These are phyloP conservation scores for Hagleromyces aurorensis DNA, from an alignment of 805 yeast genomes.

Conservation along the genomic window DNA sequence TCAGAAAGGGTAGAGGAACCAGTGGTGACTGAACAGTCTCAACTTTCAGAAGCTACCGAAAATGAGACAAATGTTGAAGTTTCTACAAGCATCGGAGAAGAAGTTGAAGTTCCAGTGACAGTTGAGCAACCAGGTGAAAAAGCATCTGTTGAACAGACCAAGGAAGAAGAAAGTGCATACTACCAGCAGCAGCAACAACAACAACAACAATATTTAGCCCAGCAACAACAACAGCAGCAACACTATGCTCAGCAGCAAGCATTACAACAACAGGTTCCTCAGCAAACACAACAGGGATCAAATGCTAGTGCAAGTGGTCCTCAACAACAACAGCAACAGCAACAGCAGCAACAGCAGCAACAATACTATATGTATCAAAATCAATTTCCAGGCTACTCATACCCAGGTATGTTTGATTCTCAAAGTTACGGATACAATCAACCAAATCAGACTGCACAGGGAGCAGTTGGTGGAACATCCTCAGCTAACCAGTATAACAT, in stretches of 20 bases:
- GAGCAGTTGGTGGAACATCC: constrained; percentile 10
- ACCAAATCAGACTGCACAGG: constrained; percentile 11
- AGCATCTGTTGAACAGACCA: constrained; percentile 6
- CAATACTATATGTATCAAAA: constrained; percentile 33
- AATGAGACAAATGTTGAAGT: constrained; percentile 6
- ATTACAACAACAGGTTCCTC: constrained; percentile 25
- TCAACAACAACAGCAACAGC: constrained; percentile 31
- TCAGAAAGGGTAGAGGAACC: constrained; percentile 3
- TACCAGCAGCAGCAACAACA: constrained; percentile 13
- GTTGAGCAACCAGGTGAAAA: constrained; percentile 6
- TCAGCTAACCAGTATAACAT: constrained; percentile 16
- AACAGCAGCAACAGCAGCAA: constrained; percentile 32
- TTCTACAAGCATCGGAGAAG: constrained; percentile 12
- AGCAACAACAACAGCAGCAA: constrained; percentile 22
- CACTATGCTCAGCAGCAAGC: constrained; percentile 26
- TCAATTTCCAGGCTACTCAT: constrained; percentile 32
- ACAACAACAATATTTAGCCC: constrained; percentile 11
- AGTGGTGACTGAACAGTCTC: constrained; percentile 4
- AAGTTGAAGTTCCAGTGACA: constrained; percentile 7
- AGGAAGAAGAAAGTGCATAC: constrained; percentile 13
- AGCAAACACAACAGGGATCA: constrained; percentile 9
- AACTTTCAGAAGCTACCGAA: constrained; percentile 3
- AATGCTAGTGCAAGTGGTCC: constrained; percentile 25
- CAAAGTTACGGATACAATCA: constrained; percentile 25
- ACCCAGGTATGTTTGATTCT: constrained; percentile 31